Evolutionary conservation across 2,329 filamentous ascomycete genomes (phyloP).

Genomic region (Escovopsis sp.): DNA sequence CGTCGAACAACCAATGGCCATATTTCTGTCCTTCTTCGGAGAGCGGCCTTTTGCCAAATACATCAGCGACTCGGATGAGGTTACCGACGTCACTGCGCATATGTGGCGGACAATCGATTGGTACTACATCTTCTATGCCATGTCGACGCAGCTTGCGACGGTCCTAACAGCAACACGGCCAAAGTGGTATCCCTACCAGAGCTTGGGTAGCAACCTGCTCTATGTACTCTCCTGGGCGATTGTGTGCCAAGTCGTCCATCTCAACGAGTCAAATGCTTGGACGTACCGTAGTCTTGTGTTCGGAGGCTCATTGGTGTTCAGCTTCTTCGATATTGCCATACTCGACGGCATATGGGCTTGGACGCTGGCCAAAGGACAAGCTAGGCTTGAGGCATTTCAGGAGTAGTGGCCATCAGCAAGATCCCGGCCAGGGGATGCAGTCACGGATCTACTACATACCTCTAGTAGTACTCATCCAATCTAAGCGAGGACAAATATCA

Average conservation of each 20-base stretch:
- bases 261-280: conserved; percentile 45
- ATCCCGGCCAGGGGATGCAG: no score
- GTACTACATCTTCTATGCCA: conserved; percentile 57
- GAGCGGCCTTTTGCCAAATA: conserved; percentile 46
- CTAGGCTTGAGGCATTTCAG: conserved; percentile 22
- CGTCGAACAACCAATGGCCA: conserved; percentile 47
- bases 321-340: conserved; percentile 40
- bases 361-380: conserved; percentile 29
- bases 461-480: no score
- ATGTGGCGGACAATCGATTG: conserved; percentile 52
- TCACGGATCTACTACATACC: no score
- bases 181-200: conserved; percentile 54
- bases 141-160: conserved; percentile 49
- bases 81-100: conserved; percentile 44
- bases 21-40: conserved; percentile 46
- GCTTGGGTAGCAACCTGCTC: conserved; percentile 48
- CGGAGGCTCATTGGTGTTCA: conserved; percentile 53
- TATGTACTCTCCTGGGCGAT: conserved; percentile 62
- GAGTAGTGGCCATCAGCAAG: conserved; percentile 3
- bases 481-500: no score
- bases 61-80: conserved; percentile 39
- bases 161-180: conserved; percentile 50
- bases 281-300: conserved; percentile 52
- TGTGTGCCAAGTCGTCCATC: conserved; percentile 33
- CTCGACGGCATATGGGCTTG: conserved; percentile 38